A percentile compares a stretch with the other conserved stretches of the same genome.
Evolutionary conservation across 805 yeast species (phyloP).

Genomic region (Schizosaccharomyces osmophilus): DNA sequence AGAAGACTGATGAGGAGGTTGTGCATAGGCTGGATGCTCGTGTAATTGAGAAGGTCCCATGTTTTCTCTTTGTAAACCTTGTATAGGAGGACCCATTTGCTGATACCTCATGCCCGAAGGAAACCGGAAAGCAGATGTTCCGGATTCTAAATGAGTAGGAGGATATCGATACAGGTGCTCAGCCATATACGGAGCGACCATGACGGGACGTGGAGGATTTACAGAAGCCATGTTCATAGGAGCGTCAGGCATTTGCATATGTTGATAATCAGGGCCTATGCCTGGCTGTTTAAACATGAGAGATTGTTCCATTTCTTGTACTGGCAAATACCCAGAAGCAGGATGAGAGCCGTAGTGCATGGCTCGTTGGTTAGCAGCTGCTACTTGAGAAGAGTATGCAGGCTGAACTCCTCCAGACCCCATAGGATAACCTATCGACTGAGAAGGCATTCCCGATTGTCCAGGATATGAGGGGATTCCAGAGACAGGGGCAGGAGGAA

Average conservation of each 20-base stretch:
- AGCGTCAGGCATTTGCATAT: background rate
- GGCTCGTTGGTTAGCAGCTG: background rate
- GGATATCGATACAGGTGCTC: conserved; percentile 1
- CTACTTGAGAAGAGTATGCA: background rate
- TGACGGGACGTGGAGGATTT: background rate
- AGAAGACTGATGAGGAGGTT: background rate
- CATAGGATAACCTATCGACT: background rate
- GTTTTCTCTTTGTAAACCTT: background rate
- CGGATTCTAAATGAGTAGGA: background rate
- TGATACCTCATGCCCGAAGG: background rate
- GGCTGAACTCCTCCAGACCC: background rate
- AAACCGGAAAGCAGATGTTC: background rate
- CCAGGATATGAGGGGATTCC: background rate
- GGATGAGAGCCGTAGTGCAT: background rate
- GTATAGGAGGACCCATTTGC: background rate
- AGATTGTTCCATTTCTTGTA: background rate
- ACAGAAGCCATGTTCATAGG: background rate
- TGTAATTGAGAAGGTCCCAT: background rate
- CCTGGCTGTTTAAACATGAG: background rate
- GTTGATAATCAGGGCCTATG: background rate
- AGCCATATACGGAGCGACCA: background rate
- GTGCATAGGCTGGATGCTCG: background rate
- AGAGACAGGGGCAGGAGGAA: background rate
- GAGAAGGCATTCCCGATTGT: background rate
- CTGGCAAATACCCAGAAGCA: background rate